Conservation (phyloP, 371 early-diverging fungal species). For the Nematocida sp. region DNA sequence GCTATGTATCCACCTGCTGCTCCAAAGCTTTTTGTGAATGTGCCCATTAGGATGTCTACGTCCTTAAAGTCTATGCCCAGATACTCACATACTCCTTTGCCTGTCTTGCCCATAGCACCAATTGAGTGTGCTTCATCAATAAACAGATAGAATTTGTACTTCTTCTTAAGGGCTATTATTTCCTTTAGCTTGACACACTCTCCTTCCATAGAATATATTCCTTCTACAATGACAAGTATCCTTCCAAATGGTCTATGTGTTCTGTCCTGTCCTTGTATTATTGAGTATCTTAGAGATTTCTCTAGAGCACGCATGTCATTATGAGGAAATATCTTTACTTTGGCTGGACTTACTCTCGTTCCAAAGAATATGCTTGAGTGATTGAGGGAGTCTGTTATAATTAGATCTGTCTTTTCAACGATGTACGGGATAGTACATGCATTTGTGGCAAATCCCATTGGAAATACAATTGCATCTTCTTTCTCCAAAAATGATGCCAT, state of each 20-base stretch:
- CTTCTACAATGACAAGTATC: slow-evolving; percentile 92
- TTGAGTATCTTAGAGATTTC: slow-evolving; percentile 74
- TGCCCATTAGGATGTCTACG: slow-evolving; percentile 96
- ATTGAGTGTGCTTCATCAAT: slow-evolving; percentile 99
- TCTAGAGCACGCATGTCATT: slow-evolving; percentile 77
- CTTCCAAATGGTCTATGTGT: slow-evolving; percentile 97
- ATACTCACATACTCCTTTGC: slow-evolving; percentile 93
- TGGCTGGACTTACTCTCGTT: slow-evolving; percentile 81
- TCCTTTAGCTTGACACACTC: slow-evolving; percentile 78
- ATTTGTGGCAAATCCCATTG: slow-evolving; percentile 98
- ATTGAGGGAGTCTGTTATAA: slow-evolving; percentile 92
- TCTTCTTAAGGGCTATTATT: slow-evolving; percentile 78
- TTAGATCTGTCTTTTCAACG: slow-evolving; percentile 77
- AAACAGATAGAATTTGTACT: slow-evolving; percentile 94
- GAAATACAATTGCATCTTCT: slow-evolving; percentile 81
- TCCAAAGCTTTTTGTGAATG: slow-evolving; percentile 97
- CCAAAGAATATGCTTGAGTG: slow-evolving; percentile 92
- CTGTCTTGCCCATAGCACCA: slow-evolving; percentile 81
- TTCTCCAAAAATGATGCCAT: slow-evolving; percentile 88
- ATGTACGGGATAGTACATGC: slow-evolving; percentile 87
- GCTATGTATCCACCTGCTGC: slow-evolving; percentile 95
- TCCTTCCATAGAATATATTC: slow-evolving; percentile 98
- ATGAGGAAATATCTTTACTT: slow-evolving; percentile 88
- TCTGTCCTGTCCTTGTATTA: slow-evolving; percentile 92
- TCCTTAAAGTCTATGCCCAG: slow-evolving; percentile 75